Evolutionary conservation across 1,139 yeast genomes (phyloP), one percentile per base, ranked within the genome.

Genomic region (Magnusiomyces tetraspermus): DNA sequence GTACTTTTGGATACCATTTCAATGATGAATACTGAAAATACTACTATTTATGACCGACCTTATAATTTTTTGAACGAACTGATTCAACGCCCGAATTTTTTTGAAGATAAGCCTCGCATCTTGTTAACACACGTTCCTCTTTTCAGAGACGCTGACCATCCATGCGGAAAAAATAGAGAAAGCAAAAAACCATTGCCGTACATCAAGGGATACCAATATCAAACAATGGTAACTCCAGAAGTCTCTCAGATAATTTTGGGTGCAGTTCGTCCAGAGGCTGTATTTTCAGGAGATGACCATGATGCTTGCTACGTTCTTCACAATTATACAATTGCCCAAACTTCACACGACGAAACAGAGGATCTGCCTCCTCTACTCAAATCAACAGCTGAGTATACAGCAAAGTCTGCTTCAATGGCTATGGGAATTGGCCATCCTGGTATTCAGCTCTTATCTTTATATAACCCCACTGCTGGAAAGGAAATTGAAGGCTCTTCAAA

Each of bases 251-350:
- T 75, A 19, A 75, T 92, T 8, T 67, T 92, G 42, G 63, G 73
- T 3, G 68, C 69, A 3, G 65, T 89, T 1, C 71, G 76, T 50
- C 98, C 98, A 0, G 70, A 72, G 19, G 70, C 83, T 8, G 75
- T 87, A 1, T 86, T 89, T 64, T 83, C 95, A 2, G 98, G 98
- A 0, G 98, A 92, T 65, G 98, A 92, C 65, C 98, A 92, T 69
- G 98, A 92, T 67, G 90, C 88, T 59, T 92, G 98, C 68, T 89
- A 85, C 58, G 78, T 85, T 15, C 68, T 71, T 13, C 96, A 89
- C 62, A 67, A 75, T 1, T 80, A 76, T 51, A 50, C 55, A 3
- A 48, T 45, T n/a, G n/a, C 49, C 15, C 26, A 36, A 15, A n/a
- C n/a, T n/a, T n/a, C n/a, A n/a, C n/a, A n/a, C n/a, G n/a, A n/a